Conservation (phyloP, 1,139 yeast genomes). For the Petasospora rhodanensis region DNA sequence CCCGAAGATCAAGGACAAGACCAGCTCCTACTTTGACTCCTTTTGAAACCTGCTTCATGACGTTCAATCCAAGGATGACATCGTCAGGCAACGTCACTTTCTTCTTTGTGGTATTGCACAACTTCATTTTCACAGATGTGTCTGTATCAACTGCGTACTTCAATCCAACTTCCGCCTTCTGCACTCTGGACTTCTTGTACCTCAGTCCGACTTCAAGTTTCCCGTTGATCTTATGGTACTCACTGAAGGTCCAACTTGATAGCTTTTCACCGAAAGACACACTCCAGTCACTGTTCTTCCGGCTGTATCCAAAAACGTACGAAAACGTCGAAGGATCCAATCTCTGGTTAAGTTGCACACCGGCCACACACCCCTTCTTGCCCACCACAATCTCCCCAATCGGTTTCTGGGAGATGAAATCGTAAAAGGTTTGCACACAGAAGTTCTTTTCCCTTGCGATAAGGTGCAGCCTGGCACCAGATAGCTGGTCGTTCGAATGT, state of each 20-base stretch:
- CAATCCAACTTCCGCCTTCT: constrained; percentile 6
- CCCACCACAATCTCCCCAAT: constrained; percentile 3
- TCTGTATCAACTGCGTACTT: constrained; percentile 2
- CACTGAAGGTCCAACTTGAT: background rate
- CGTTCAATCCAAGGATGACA: constrained; percentile 1
- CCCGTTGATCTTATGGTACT: constrained; percentile 1
- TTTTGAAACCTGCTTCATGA: constrained; percentile 2
- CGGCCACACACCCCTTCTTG: constrained; percentile 1
- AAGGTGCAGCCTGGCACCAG: constrained; percentile 1
- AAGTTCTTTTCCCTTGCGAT: background rate
- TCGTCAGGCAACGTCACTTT: background rate
- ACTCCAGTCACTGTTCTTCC: too few species aligned
- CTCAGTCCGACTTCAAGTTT: constrained; percentile 3
- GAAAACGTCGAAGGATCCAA: too few species aligned
- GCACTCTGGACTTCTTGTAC: background rate
- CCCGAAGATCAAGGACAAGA: constrained; percentile 3
- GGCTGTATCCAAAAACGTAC: too few species aligned
- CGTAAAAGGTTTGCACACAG: constrained; percentile 1
- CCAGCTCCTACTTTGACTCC: constrained; percentile 6
- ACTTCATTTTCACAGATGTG: constrained; percentile 3
- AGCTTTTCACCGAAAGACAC: too few species aligned
- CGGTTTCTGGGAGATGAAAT: constrained; percentile 1
- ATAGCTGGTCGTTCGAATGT: constrained; percentile 1
- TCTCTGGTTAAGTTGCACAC: too few species aligned
- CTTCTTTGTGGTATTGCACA: too few species aligned